Conservation (phyloP, 352 stramenopile genomes). For the Pythium rishiriense region DNA sequence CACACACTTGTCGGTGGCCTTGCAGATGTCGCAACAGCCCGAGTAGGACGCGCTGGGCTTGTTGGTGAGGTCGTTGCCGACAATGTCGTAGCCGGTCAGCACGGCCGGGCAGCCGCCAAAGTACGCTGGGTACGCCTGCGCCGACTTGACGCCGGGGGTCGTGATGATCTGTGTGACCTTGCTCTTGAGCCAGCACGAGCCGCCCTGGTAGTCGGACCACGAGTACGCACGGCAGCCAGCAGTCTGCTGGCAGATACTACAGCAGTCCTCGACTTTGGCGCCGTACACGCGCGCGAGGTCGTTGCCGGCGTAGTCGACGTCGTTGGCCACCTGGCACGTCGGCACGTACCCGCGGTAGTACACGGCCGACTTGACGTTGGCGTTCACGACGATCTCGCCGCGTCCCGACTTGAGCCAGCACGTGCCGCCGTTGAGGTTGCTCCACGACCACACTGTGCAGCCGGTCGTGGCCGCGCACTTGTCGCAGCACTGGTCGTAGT, state of each 20-base stretch:
- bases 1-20: too few species aligned
- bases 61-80: too few species aligned
- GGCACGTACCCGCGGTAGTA: not conserved
- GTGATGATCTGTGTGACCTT: not conserved
- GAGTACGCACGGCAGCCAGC: conserved; percentile 51
- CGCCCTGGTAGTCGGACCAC: conserved; percentile 51
- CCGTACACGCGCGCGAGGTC: conserved; percentile 11
- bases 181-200: conserved; percentile 46
- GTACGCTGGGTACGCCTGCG: conserved; percentile 14
- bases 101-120: too few species aligned
- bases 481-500: not conserved
- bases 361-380: not conserved
- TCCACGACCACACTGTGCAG: not conserved
- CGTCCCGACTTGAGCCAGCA: not conserved
- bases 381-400: not conserved
- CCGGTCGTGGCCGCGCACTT: not conserved
- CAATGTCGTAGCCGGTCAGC: too few species aligned
- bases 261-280: conserved; percentile 20
- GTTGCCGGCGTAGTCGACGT: conserved; percentile 17
- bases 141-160: conserved; percentile 15
- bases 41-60: too few species aligned
- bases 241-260: conserved; percentile 32
- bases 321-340: not conserved
- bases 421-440: conserved; percentile 4
- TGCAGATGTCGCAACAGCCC: too few species aligned